Base-by-base conservation (phyloP, 192 early-diverging fungal species). In the Paraglomus brasilianum region DNA sequence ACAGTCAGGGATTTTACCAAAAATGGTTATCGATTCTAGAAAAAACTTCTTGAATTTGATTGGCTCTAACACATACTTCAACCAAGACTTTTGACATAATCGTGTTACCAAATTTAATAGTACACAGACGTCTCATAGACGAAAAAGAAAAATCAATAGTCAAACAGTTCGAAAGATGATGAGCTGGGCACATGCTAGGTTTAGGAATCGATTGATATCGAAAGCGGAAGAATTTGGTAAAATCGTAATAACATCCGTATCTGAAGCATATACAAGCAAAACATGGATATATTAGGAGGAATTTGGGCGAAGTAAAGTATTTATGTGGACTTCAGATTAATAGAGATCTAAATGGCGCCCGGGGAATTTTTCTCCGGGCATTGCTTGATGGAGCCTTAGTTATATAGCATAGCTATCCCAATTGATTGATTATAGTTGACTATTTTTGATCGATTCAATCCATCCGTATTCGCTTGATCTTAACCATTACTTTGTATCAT, bases 21-120 rank as follows among this genome's bases (percentile, higher is more conserved):
- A n/a, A n/a, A n/a, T n/a, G n/a, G n/a, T n/a, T n/a, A n/a, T n/a
- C n/a, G n/a, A n/a, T n/a, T n/a, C n/a, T n/a, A n/a, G n/a, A n/a
- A n/a, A n/a, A n/a, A n/a, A n/a, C n/a, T n/a, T n/a, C n/a, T n/a
- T n/a, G n/a, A n/a, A n/a, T n/a, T n/a, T n/a, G n/a, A n/a, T n/a
- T n/a, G n/a, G n/a, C n/a, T n/a, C n/a, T n/a, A n/a, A n/a, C n/a
- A n/a, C n/a, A n/a, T n/a, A n/a, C n/a, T n/a, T n/a, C n/a, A 24
- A 24, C 63, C 40, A 9, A 13, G 8, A 66, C 63, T 38, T 66
- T 66, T 66, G 63, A 66, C 22, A 66, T 66, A 50, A 48, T 66
- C n/a, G 43, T 63, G 7, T 63, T 63, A 63, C 21, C 43, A 46
- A 62, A 62, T 62, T 46, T 62, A 22, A 46, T 21, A 46, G 22